Evolutionary conservation across 2,329 filamentous ascomycete genomes (phyloP).

Genomic region (Penicillium frequentans): DNA sequence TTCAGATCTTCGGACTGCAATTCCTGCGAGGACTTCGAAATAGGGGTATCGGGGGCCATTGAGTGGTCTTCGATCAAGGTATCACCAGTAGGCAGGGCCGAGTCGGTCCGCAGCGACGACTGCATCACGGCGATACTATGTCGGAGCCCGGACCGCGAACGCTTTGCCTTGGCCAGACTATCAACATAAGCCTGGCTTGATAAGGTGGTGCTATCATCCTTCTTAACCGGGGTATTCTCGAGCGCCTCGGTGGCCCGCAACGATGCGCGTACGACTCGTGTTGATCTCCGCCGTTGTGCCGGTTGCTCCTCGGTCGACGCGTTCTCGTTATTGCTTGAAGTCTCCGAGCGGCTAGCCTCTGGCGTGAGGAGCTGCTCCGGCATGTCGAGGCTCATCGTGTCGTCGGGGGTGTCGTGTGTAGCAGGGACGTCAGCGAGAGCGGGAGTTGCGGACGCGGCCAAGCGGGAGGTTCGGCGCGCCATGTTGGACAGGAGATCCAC

Average conservation of each 20-base stretch:
- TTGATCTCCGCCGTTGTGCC: slow-evolving; percentile 32
- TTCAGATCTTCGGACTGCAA: slow-evolving; percentile 21
- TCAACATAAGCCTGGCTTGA: slow-evolving; percentile 37
- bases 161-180: slow-evolving; percentile 35
- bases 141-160: slow-evolving; percentile 37
- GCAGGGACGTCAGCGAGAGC: slow-evolving; percentile 26
- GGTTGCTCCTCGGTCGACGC: slow-evolving; percentile 36
- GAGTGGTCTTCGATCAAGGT: slow-evolving; percentile 24
- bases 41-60: slow-evolving; percentile 34
- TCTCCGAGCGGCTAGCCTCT: slow-evolving; percentile 46
- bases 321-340: slow-evolving; percentile 42
- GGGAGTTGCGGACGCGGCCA: slow-evolving; percentile 35
- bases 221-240: slow-evolving; percentile 25
- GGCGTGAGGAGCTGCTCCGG: slow-evolving; percentile 44
- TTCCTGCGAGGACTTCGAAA: slow-evolving; percentile 37
- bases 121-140: slow-evolving; percentile 46
- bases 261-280: slow-evolving; percentile 43
- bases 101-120: slow-evolving; percentile 29
- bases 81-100: slow-evolving; percentile 19
- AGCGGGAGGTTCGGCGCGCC: slow-evolving; percentile 28
- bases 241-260: slow-evolving; percentile 32
- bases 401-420: slow-evolving; percentile 28
- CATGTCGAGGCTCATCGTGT: slow-evolving; percentile 35
- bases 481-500: slow-evolving; percentile 22
- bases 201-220: slow-evolving; percentile 17